Evolutionary conservation across 2,329 filamentous ascomycete genomes (phyloP).

Genomic region (Cladosporium cucumerinum): DNA sequence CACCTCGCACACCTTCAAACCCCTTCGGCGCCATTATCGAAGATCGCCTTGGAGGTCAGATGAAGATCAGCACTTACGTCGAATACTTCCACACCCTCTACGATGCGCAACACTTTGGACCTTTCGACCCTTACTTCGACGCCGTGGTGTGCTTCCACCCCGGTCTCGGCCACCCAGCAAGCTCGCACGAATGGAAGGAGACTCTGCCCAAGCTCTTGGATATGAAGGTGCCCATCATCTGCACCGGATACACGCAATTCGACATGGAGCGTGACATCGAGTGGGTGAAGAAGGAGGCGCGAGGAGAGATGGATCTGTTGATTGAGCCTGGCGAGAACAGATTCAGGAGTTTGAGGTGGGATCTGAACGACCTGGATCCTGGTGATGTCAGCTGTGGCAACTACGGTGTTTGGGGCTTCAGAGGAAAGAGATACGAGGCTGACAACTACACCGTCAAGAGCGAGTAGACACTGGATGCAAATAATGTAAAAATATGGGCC

Average conservation of each 20-base stretch:
- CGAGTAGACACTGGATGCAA: conserved; percentile 3
- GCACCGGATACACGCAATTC: conserved; percentile 91
- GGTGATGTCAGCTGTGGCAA: conserved; percentile 94
- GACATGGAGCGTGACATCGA: conserved; percentile 92
- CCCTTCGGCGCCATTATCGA: conserved; percentile 94
- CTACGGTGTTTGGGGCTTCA: conserved; percentile 95
- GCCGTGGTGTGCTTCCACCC: conserved; percentile 97
- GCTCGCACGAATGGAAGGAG: conserved; percentile 88
- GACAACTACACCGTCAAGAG: conserved; percentile 27
- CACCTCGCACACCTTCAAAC: conserved; percentile 77
- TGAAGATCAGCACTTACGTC: conserved; percentile 97
- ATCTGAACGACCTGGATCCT: conserved; percentile 91
- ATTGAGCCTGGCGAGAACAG: conserved; percentile 89
- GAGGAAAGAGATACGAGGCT: conserved; percentile 88
- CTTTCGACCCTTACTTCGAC: conserved; percentile 98
- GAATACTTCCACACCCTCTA: conserved; percentile 98
- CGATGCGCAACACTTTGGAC: conserved; percentile 82
- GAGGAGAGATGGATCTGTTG: conserved; percentile 87
- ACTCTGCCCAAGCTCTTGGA: conserved; percentile 86
- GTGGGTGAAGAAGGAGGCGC: conserved; percentile 81
- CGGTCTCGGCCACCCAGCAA: conserved; percentile 89
- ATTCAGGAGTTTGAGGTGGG: conserved; percentile 93
- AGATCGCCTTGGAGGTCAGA: conserved; percentile 77
- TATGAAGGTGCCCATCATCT: conserved; percentile 92
- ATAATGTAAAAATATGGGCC: background rate